Base-by-base conservation (phyloP, 345 rosid species). In the Carallia pectinifolia region DNA sequence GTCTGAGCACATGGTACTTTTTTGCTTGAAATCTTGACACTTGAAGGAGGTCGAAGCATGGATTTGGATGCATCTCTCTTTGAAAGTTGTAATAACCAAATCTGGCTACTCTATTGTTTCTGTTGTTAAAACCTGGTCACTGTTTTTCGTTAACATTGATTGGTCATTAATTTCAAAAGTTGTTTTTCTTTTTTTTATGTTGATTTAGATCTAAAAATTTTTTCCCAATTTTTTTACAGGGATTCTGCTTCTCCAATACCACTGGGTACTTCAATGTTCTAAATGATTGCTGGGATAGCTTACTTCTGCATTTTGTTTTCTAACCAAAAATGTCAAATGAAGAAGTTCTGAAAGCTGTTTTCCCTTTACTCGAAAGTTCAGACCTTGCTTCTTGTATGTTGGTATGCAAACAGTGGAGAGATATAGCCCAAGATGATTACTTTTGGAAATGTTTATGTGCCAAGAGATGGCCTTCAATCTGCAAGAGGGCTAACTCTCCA, bases 381-480 rank as follows among this genome's bases (percentile, higher is more conserved):
- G 94, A 92, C 82, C 96, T 89, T 8, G 91, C 91, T 0, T 78
- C 91, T 53, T 95, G 98, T 70, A 86, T 90, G 96, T 77, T 61
- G 2, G 99, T 95, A 17, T 81, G 86, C 71, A 95, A 78, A 82
- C 89, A 85, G 34, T 95, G 99, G 99, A 90, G 89, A 85, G 83
- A 77, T 52, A 39, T 86, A 59, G 93, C 96, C 1, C 79, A 54
- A 53, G 99, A 95, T 39, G 99, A 95, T 77, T 95, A 86, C 79
- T 81, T 90, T n/a, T 95, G 99, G 99, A 95, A 89, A 83, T 87
- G 91, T 34, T 69, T 82, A 17, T 92, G 99, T 73, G 87, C 89
- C 19, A 89, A 82, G 84, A 84, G 82, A 82, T 95, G 99, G 99
- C 99, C 98, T 72, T 92, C 97, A 0, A 71, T 88, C 77, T 89